Base-by-base conservation (phyloP, 306 rosid species). In the Crataegus laevigata region DNA sequence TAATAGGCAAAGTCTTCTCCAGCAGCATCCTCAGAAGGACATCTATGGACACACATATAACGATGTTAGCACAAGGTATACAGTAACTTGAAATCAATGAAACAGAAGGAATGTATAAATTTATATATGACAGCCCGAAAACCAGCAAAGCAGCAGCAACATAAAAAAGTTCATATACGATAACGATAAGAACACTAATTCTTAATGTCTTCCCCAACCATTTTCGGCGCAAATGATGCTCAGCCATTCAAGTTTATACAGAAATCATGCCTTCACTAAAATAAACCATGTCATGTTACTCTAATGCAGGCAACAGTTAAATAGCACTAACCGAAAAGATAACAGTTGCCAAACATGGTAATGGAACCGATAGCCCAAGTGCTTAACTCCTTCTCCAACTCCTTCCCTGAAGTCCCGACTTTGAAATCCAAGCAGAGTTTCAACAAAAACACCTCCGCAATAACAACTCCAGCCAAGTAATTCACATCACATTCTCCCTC, bases 291-390 rank as follows among this genome's bases (percentile, higher is more conserved):
- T 62, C n/a, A 30, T 14, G 43, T 14, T 51, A 1, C 8, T 32
- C 50, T 34, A 13, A n/a, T 21, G 54, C 19, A 71, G 26, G 24
- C 32, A 32, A 52, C n/a, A 4, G 10, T 8, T 32, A 32, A 40
- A 17, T 2, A 59, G 73, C 55, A 87, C 96, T 87, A 54, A 93
- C 97, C 98, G 40, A 78, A 85, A 83, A 89, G 85, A 81, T 83
- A 69, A 40, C 76, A 68, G 80, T 83, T 88, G 78, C 61, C 80
- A 77, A 93, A 84, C 70, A 83, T 82, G 77, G 96, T 82, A 9
- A 91, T 82, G 71, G 97, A 91, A 77, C 86, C 88, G 75, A 84
- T 87, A 43, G 85, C 84, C 97, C 96, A 91, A 77, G 38, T 82
- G 83, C 80, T 87, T 43, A 91, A 54, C 61, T 87, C 81, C 70